Conservation (phyloP, 129 eudicot species). For the Chrysanthemum makinoi region DNA sequence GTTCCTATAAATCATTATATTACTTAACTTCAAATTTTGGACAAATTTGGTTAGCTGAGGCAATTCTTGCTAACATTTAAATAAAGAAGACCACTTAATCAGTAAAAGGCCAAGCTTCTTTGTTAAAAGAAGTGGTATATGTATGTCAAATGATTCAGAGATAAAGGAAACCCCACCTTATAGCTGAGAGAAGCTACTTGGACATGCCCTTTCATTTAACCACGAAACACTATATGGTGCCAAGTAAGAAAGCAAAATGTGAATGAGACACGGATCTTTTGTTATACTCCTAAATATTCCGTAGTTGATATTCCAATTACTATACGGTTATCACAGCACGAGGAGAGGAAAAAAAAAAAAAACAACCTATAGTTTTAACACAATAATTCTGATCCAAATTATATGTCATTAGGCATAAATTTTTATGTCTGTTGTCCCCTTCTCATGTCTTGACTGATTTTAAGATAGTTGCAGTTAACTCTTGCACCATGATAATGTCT, state of each 20-base stretch:
- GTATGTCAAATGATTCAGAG: not conserved
- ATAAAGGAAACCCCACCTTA: slow-evolving; percentile 1
- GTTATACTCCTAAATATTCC: not conserved
- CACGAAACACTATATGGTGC: not conserved
- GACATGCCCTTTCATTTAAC: not conserved
- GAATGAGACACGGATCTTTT: not conserved
- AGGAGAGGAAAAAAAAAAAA: too few relatives aligned
- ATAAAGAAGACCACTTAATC: not conserved
- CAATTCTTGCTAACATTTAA: slow-evolving; percentile 4
- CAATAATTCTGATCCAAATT: not conserved
- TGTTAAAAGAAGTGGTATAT: not conserved
- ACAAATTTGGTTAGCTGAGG: slow-evolving; percentile 7
- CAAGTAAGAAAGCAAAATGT: not conserved
- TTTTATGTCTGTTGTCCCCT: not conserved
- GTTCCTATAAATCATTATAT: not conserved
- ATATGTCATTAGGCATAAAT: not conserved
- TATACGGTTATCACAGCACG: not conserved
- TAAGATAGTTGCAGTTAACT: not conserved
- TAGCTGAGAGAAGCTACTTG: not conserved
- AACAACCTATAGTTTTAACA: not conserved
- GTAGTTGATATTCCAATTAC: not conserved
- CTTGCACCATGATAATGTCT: not conserved
- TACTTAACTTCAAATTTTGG: slow-evolving; percentile 10
- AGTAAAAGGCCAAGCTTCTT: not conserved
- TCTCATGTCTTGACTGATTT: not conserved